Conservation (phyloP, 2,329 filamentous ascomycete genomes). For the Exophiala oligosperma region DNA sequence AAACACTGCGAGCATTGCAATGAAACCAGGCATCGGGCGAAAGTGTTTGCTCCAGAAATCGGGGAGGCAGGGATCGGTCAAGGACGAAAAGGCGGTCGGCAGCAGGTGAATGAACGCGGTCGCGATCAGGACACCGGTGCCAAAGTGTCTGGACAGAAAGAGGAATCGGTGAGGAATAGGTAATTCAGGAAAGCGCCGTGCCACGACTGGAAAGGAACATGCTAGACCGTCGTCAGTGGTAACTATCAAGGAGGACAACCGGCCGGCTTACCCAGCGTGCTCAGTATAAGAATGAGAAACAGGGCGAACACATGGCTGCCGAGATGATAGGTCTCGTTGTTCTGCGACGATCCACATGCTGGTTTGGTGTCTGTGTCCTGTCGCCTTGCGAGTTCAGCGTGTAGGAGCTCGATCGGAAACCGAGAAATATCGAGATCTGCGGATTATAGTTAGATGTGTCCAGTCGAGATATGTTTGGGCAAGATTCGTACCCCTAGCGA, state of each 20-base stretch:
- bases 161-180: slow-evolving; percentile 61
- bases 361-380: slow-evolving; percentile 48
- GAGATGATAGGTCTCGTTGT: slow-evolving; percentile 57
- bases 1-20: slow-evolving; percentile 47
- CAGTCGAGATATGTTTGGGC: neutral
- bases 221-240: slow-evolving; percentile 41
- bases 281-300: slow-evolving; percentile 63
- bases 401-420: slow-evolving; percentile 39
- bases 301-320: slow-evolving; percentile 67
- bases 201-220: slow-evolving; percentile 67
- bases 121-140: slow-evolving; percentile 81
- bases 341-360: slow-evolving; percentile 48
- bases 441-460: no score
- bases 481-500: neutral
- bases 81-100: slow-evolving; percentile 65
- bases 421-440: slow-evolving; percentile 3
- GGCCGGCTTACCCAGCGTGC: slow-evolving; percentile 53
- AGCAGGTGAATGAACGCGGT: slow-evolving; percentile 80
- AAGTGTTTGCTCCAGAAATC: slow-evolving; percentile 48
- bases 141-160: slow-evolving; percentile 71
- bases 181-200: slow-evolving; percentile 58
- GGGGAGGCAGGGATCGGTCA: slow-evolving; percentile 64
- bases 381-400: slow-evolving; percentile 51
- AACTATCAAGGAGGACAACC: neutral
- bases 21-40: slow-evolving; percentile 50